A percentile compares a stretch with the other conserved stretches of the same genome.
Conservation (phyloP, 1,284 basidiomycete genomes). For the Phaffia rhodozyma region DNA sequence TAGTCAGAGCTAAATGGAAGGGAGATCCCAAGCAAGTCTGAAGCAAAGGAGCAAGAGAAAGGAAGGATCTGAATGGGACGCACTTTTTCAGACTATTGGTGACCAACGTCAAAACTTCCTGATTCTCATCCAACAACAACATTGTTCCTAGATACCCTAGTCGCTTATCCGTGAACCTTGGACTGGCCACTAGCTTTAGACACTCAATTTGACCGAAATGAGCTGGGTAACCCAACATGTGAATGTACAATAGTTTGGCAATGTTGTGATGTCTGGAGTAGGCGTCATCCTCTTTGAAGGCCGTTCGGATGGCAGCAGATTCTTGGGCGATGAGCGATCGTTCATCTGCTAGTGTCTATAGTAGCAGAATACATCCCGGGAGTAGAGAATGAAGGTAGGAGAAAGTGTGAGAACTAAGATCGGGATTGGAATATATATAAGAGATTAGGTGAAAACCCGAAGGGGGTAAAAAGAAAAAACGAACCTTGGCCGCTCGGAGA, state of each 20-base stretch:
- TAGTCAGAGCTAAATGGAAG: neutral
- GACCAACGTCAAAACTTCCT: conserved; percentile 92
- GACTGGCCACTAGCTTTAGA: conserved; percentile 95
- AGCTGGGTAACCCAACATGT: conserved; percentile 98
- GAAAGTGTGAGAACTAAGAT: neutral
- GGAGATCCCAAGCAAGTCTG: neutral
- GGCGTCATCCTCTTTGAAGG: conserved; percentile 94
- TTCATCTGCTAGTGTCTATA: conserved; percentile 93
- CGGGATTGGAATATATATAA: neutral
- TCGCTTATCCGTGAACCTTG: conserved; percentile 91
- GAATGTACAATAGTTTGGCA: conserved; percentile 96
- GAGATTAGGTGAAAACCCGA: conserved; percentile 9
- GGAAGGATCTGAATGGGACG: conserved; percentile 28
- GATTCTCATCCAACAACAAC: conserved; percentile 93
- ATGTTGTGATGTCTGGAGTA: conserved; percentile 92
- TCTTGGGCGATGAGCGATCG: conserved; percentile 95
- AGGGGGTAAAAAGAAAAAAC: neutral
- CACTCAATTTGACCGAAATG: conserved; percentile 99
- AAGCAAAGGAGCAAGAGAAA: neutral
- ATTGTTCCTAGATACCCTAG: conserved; percentile 97
- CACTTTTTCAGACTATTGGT: conserved; percentile 99
- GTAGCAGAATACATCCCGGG: conserved; percentile 2
- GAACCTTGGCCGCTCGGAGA: conserved; percentile 1
- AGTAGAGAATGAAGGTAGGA: neutral
- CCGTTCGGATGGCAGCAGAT: conserved; percentile 91